These are phyloP conservation scores for Alliaria petiolata DNA, from an alignment of 345 rosid genomes.

Conservation along the genomic window DNA sequence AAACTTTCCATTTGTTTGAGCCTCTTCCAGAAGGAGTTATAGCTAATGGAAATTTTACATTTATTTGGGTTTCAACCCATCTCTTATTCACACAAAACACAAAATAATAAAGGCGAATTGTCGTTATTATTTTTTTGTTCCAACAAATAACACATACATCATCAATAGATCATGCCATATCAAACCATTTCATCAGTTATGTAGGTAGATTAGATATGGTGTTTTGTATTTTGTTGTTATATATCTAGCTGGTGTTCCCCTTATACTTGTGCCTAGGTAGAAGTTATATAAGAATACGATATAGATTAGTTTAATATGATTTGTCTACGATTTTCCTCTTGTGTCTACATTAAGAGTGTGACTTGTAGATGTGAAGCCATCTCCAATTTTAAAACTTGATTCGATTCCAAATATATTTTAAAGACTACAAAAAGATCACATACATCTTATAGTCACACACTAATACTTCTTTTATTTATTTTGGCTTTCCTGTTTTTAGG, in stretches of 20 bases:
- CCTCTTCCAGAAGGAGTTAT: no score
- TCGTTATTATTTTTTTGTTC: no score
- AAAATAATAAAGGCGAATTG: no score
- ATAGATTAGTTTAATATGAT: background rate
- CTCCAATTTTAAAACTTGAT: background rate
- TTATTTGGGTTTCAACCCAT: no score
- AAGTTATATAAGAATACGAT: background rate
- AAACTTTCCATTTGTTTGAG: no score
- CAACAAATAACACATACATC: background rate
- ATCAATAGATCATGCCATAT: background rate
- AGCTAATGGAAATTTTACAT: no score
- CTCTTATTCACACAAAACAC: no score
- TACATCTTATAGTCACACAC: background rate
- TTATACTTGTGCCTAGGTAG: background rate
- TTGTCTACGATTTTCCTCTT: background rate
- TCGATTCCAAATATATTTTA: background rate
- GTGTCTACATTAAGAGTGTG: background rate
- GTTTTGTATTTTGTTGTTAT: background rate
- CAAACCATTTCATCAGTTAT: background rate
- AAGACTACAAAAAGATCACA: background rate
- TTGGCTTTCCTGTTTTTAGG: conserved; percentile 32
- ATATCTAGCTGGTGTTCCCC: background rate
- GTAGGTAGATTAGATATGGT: background rate
- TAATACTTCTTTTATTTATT: background rate
- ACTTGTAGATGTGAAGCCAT: background rate